Evolutionary conservation across 495 filamentous ascomycete species (phyloP).

Genomic region (Penicillium manginii): DNA sequence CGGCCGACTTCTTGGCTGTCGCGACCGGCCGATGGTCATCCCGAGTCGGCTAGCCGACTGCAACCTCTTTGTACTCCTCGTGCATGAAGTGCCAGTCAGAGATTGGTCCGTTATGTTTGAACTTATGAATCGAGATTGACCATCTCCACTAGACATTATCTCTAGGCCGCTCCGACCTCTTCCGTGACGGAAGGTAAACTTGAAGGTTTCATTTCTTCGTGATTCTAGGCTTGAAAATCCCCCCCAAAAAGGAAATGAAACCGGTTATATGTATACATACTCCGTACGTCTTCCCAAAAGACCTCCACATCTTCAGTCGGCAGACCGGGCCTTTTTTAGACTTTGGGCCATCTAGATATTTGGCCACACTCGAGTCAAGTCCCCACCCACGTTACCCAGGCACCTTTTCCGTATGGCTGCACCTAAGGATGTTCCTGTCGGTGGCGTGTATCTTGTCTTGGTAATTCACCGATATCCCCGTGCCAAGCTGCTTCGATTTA

Average conservation of each 20-base stretch:
- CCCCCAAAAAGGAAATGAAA: conserved; percentile 1
- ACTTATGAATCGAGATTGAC: neutral
- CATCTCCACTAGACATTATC: conserved; percentile 1
- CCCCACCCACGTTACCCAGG: conserved; percentile 3
- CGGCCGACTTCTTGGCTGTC: conserved; percentile 5
- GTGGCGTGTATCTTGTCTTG: neutral
- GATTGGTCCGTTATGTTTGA: conserved; percentile 8
- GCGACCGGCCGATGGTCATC: conserved; percentile 13
- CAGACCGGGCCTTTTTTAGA: neutral
- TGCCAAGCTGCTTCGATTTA: no score
- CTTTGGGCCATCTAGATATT: neutral
- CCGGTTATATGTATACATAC: no score
- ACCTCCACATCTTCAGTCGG: conserved; percentile 5
- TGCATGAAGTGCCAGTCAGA: conserved; percentile 4
- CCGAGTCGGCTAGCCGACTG: conserved; percentile 29
- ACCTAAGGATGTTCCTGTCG: neutral
- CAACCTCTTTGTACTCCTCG: conserved; percentile 7
- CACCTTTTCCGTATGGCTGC: neutral
- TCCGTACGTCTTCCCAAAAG: conserved; percentile 7
- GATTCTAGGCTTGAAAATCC: neutral
- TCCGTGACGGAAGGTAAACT: neutral
- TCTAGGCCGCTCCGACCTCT: neutral
- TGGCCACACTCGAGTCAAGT: neutral
- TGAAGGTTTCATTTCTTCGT: neutral
- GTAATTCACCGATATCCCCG: no score